Percentiles rank a stretch among this genome's conserved stretches.
phyloP scores from a whole-genome alignment of 768 basidiomycete species.

The Auriscalpium microsporum region DNA sequence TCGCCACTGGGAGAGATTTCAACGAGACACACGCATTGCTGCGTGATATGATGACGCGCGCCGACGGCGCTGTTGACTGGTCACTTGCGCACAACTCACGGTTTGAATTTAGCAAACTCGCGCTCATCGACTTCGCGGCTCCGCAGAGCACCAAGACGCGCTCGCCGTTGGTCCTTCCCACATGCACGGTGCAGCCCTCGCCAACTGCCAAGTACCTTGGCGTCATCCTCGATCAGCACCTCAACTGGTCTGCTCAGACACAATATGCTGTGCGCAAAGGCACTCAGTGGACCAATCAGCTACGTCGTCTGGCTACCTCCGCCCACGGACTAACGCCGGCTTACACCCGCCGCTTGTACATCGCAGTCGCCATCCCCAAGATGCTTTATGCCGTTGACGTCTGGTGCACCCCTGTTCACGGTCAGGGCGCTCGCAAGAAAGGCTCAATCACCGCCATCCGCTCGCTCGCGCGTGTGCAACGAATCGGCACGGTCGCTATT shows the following conservation, averaged over 20 bases:
- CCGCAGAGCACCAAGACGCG: not conserved
- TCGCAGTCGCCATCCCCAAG: constrained; percentile 11
- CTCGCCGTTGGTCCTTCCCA: not conserved
- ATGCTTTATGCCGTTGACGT: constrained; percentile 19
- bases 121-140: not conserved
- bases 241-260: not conserved
- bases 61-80: not conserved
- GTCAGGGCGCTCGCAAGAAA: fast-evolving
- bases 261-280: not conserved
- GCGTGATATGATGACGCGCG: not conserved
- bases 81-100: not conserved
- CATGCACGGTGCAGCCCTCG: fast-evolving
- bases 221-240: not conserved
- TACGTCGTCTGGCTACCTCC: not conserved
- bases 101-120: not conserved
- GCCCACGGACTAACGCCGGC: constrained; percentile 1
- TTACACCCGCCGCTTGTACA: constrained; percentile 11
- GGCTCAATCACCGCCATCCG: not conserved
- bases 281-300: not conserved
- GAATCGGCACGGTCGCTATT: constrained; percentile 10
- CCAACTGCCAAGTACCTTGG: not conserved
- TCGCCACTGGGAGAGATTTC: constrained; percentile 21
- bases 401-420: constrained; percentile 6
- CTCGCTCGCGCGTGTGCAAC: constrained; percentile 10
- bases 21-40: constrained; percentile 1